These are phyloP conservation scores for Vigna reflexopilosa DNA, from an alignment of 306 rosid species.

Conservation along the genomic window DNA sequence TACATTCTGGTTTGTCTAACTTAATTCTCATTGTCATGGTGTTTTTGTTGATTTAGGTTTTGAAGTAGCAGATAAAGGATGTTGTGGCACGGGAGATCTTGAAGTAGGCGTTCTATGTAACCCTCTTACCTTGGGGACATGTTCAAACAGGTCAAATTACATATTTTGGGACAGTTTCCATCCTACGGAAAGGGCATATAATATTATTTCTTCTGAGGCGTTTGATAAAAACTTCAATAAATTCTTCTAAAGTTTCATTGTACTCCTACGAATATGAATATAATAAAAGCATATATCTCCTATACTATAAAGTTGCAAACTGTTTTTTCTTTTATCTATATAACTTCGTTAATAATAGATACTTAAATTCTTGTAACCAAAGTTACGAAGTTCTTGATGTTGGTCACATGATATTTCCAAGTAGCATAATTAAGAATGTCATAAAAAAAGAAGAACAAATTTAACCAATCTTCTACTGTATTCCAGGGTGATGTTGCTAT, in stretches of 20 bases:
- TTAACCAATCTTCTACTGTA: no score
- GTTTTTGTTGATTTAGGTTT: constrained; percentile 60
- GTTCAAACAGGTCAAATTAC: constrained; percentile 53
- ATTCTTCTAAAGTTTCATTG: constrained; percentile 49
- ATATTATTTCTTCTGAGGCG: constrained; percentile 37
- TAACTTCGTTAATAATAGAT: no score
- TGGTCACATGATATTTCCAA: no score
- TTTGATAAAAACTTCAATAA: constrained; percentile 42
- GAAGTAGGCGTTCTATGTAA: constrained; percentile 66
- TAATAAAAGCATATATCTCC: no score
- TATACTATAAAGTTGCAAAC: no score
- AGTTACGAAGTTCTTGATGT: no score
- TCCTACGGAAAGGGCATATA: constrained; percentile 58
- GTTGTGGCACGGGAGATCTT: constrained; percentile 76
- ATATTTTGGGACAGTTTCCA: constrained; percentile 78
- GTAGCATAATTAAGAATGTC: no score
- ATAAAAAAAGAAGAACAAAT: no score
- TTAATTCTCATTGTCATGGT: background rate
- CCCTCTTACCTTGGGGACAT: constrained; percentile 22
- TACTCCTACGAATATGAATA: background rate
- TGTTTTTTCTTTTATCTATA: no score
- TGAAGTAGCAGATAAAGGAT: constrained; percentile 60
- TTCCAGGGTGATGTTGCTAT: no score
- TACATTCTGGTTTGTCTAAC: constrained; percentile 6
- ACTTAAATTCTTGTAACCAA: no score